Evolutionary conservation across 768 basidiomycete genomes (phyloP).

Genomic region (Termitomyces sp.): DNA sequence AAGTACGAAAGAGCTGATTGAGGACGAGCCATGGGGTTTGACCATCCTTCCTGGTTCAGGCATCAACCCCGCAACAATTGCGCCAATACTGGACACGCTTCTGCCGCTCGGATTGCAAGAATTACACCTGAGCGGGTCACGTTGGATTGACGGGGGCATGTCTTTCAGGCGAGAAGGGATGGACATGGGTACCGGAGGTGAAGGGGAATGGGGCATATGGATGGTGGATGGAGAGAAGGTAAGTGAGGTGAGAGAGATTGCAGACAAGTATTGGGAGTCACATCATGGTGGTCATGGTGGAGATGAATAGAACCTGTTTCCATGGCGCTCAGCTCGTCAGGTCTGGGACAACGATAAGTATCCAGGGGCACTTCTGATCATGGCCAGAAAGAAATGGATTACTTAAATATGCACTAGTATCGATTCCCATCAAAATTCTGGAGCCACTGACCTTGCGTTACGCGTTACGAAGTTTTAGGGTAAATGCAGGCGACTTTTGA

Average conservation of each 20-base stretch:
- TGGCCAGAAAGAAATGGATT: too few species aligned
- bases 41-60: constrained; percentile 76
- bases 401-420: too few species aligned
- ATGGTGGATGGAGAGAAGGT: constrained; percentile 54
- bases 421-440: too few species aligned
- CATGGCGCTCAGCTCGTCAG: neutral
- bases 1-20: constrained; percentile 32
- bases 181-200: constrained; percentile 62
- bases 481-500: too few species aligned
- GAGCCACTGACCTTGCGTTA: too few species aligned
- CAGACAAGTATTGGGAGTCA: constrained; percentile 35
- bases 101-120: constrained; percentile 60
- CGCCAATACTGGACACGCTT: constrained; percentile 46
- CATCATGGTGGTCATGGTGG: constrained; percentile 9
- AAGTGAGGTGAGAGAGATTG: constrained; percentile 46
- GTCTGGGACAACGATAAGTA: neutral
- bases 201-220: constrained; percentile 70
- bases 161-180: constrained; percentile 51
- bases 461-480: too few species aligned
- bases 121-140: constrained; percentile 74
- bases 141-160: constrained; percentile 59
- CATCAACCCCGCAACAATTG: constrained; percentile 59
- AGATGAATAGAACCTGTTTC: constrained; percentile 8
- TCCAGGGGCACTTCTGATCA: too few species aligned
- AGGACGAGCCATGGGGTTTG: constrained; percentile 38